Percentiles rank a stretch among this genome's conserved stretches.
Evolutionary conservation across 148 eudicot species (phyloP).

Genomic region (Amaranthus palmeri): DNA sequence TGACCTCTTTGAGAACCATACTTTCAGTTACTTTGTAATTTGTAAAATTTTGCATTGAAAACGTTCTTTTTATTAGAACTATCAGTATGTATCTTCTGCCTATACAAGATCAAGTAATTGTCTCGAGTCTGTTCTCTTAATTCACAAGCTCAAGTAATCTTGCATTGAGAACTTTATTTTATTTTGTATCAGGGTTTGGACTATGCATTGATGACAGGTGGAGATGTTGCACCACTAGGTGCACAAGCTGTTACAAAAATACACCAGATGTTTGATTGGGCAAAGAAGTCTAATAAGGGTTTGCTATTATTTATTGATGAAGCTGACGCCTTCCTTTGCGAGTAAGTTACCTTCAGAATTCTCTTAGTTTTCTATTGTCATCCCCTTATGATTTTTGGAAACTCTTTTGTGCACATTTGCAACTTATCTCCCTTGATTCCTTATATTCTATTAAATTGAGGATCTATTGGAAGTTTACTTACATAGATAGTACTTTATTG

Average conservation of each 20-base stretch:
- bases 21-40: not conserved
- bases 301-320: slow-evolving; percentile 91
- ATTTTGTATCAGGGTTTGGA: slow-evolving; percentile 69
- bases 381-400: not conserved
- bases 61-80: too few species aligned
- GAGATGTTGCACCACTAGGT: slow-evolving; percentile 98
- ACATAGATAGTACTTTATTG: not conserved
- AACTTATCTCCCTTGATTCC: too few species aligned
- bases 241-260: slow-evolving; percentile 98
- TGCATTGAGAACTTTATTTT: slow-evolving; percentile 1
- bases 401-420: too few species aligned
- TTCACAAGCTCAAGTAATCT: not conserved
- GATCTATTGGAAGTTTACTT: not conserved
- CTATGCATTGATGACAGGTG: slow-evolving; percentile 99
- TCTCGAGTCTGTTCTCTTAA: too few species aligned
- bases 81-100: too few species aligned
- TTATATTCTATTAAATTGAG: too few species aligned
- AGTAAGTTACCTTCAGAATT: slow-evolving; percentile 51
- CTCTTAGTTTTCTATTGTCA: not conserved
- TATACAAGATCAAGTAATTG: too few species aligned
- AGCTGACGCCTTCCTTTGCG: slow-evolving; percentile 99
- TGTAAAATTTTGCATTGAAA: too few species aligned
- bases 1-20: not conserved
- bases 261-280: slow-evolving; percentile 97
- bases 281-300: slow-evolving; percentile 86